Conservation (phyloP, 2,329 filamentous ascomycete species). For the Ceratocystis cacaofunesta region DNA sequence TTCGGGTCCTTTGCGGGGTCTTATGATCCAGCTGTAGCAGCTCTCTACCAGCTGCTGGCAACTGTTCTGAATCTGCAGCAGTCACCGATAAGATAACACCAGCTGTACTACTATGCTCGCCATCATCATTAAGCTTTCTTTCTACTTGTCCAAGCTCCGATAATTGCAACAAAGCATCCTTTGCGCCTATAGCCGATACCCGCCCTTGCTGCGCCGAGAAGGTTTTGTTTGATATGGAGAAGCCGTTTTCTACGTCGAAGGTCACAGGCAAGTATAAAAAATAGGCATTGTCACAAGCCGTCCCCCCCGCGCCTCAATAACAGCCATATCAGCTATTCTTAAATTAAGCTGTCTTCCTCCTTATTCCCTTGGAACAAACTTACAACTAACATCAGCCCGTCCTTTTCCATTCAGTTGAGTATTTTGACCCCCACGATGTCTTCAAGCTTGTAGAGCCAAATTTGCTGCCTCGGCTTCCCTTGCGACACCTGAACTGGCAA, state of each 20-base stretch:
- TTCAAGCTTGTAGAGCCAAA: conserved; percentile 70
- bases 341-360: neutral
- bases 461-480: conserved; percentile 62
- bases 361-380: conserved; percentile 17
- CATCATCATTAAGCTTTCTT: neutral
- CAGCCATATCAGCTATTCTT: neutral
- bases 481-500: conserved; percentile 93
- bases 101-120: neutral
- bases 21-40: too few species aligned
- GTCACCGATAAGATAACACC: neutral
- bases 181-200: neutral
- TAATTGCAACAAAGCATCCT: neutral
- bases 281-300: neutral
- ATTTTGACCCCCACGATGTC: conserved; percentile 81
- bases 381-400: neutral
- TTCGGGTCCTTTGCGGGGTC: neutral
- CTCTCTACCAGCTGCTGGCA: neutral
- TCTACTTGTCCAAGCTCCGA: neutral
- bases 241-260: conserved; percentile 57
- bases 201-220: neutral
- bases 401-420: conserved; percentile 54
- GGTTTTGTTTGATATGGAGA: conserved; percentile 36
- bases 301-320: neutral
- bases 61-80: neutral
- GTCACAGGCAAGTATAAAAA: conserved; percentile 46